These are phyloP conservation scores for Chlorella vulgaris DNA, from an alignment of 139 green algal genomes.

Conservation along the genomic window DNA sequence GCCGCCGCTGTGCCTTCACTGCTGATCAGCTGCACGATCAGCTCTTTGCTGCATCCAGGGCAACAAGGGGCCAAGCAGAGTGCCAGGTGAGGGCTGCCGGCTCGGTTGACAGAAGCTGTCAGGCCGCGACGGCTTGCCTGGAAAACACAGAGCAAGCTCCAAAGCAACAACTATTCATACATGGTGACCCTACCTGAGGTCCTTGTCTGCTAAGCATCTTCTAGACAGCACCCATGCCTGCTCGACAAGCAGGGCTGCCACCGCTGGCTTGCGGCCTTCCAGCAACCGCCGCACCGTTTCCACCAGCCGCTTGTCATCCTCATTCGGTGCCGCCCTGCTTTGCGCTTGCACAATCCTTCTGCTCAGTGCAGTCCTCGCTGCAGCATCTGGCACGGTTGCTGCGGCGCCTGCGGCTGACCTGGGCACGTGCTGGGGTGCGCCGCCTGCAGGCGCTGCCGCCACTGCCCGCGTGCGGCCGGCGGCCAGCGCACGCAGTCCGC, in stretches of 20 bases:
- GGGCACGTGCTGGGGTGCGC: no score
- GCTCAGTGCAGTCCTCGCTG: not conserved
- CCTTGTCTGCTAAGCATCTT: conserved; percentile 1
- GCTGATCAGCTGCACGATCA: conserved; percentile 1
- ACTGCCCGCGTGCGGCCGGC: not conserved
- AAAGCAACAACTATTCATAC: no score
- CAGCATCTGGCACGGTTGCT: not conserved
- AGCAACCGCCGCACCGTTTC: conserved; percentile 2
- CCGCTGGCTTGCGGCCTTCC: not conserved
- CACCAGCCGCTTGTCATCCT: not conserved
- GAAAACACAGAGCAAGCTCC: not conserved
- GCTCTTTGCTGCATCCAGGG: conserved; percentile 5
- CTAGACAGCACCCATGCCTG: not conserved
- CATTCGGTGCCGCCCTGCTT: not conserved
- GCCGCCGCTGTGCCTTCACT: not conserved
- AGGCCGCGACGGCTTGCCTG: no score
- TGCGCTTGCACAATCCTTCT: no score
- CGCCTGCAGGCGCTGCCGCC: no score
- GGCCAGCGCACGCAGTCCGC: conserved; percentile 1
- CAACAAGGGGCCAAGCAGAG: not conserved
- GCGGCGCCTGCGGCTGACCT: not conserved
- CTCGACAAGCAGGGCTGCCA: not conserved
- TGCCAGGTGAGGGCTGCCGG: no score
- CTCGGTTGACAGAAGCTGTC: no score
- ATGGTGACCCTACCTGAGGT: not conserved